Evolutionary conservation across 2,329 filamentous ascomycete genomes (phyloP).

Genomic region (Aspergillus fischeri): DNA sequence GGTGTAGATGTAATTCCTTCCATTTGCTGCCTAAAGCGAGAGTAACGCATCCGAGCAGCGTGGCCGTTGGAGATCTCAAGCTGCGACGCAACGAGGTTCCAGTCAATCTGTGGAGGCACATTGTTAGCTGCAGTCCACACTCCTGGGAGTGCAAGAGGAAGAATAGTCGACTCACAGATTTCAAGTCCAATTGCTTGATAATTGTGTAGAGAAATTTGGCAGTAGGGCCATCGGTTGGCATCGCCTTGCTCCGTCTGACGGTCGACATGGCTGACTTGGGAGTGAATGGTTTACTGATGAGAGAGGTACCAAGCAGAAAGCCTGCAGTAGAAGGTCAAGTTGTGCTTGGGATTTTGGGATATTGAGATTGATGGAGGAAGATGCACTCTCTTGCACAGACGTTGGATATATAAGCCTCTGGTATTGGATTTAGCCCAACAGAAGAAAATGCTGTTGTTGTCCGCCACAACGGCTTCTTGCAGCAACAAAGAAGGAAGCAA

Average conservation of each 20-base stretch:
- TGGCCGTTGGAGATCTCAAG: slow-evolving; percentile 54
- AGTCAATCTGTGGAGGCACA: slow-evolving; percentile 45
- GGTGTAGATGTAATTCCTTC: slow-evolving; percentile 38
- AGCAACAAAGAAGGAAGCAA: background rate
- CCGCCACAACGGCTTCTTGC: background rate
- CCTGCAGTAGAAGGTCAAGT: background rate
- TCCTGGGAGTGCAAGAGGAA: slow-evolving; percentile 3
- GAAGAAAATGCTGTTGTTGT: background rate
- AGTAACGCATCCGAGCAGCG: slow-evolving; percentile 55
- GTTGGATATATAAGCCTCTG: slow-evolving; percentile 8
- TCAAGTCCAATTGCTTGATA: slow-evolving; percentile 52
- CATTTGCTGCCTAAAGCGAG: slow-evolving; percentile 51
- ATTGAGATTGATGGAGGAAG: slow-evolving; percentile 5
- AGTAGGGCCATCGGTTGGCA: slow-evolving; percentile 48
- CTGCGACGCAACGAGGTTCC: slow-evolving; percentile 48
- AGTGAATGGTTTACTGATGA: background rate
- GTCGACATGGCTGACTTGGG: slow-evolving; percentile 22
- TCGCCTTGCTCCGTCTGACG: slow-evolving; percentile 38
- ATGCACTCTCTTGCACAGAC: slow-evolving; percentile 13
- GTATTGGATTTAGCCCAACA: background rate
- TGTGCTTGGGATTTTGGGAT: background rate
- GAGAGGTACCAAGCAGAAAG: background rate
- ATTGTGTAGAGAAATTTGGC: slow-evolving; percentile 54
- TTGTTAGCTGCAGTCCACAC: background rate
- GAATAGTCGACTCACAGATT: slow-evolving; percentile 37